Conservation (phyloP, 2,329 filamentous ascomycete genomes). For the Cyphellophora europaea region DNA sequence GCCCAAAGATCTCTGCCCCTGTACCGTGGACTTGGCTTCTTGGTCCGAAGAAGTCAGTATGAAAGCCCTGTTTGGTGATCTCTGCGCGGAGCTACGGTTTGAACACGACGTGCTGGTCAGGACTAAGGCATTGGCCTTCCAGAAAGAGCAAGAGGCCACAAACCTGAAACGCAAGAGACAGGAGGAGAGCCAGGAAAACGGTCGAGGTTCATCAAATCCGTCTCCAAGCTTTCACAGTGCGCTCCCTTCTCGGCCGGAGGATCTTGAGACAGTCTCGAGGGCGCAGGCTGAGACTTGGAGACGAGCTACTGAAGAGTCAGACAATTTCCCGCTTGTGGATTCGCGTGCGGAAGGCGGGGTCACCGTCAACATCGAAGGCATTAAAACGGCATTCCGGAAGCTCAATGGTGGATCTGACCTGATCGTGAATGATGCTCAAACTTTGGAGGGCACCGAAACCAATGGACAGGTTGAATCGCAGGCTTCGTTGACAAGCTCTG, state of each 20-base stretch:
- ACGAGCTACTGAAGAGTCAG: neutral
- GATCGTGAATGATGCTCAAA: neutral
- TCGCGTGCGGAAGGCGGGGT: neutral
- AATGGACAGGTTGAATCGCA: neutral
- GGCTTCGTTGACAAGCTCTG: conserved; percentile 1
- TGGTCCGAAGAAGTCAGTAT: conserved; percentile 62
- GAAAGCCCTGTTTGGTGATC: conserved; percentile 57
- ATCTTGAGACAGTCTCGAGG: neutral
- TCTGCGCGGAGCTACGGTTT: conserved; percentile 55
- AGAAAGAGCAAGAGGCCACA: conserved; percentile 12
- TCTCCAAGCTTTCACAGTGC: neutral
- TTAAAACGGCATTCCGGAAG: conserved; percentile 1
- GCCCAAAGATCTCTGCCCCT: conserved; percentile 72
- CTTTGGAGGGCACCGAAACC: neutral
- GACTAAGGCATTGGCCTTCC: conserved; percentile 16
- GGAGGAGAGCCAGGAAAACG: conserved; percentile 1
- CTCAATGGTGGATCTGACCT: conserved; percentile 2
- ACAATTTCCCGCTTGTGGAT: neutral
- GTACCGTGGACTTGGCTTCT: conserved; percentile 55
- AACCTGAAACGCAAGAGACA: conserved; percentile 15
- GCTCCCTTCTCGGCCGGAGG: neutral
- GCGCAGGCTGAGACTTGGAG: conserved; percentile 1
- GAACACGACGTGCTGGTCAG: conserved; percentile 57
- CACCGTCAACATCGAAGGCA: neutral
- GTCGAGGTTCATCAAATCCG: neutral